A percentile compares a stretch with the other conserved stretches of the same genome.
Evolutionary conservation across 2,329 filamentous ascomycete genomes (phyloP).

Genomic region (Scedosporium minutisporum): DNA sequence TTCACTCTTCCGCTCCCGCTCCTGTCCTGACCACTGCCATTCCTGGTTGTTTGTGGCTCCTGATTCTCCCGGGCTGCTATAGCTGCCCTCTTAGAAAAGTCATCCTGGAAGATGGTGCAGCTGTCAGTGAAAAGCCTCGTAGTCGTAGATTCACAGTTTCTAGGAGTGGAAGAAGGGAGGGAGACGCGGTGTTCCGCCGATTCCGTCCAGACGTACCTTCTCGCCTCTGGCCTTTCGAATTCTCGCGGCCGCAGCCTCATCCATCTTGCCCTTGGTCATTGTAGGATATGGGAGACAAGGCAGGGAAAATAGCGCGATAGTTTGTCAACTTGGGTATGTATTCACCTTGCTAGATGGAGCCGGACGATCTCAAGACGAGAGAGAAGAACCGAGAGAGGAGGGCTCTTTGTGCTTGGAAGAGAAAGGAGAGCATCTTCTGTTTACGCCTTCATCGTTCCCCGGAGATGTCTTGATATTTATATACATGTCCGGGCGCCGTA

Average conservation of each 20-base stretch:
- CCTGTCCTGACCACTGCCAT: too few species aligned
- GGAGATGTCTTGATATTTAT: background rate
- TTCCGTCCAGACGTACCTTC: constrained; percentile 19
- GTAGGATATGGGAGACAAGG: constrained; percentile 2
- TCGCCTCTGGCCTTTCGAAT: constrained; percentile 31
- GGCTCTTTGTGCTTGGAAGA: background rate
- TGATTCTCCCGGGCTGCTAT: too few species aligned
- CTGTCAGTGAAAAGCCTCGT: too few species aligned
- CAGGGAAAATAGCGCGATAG: background rate
- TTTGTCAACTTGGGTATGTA: background rate
- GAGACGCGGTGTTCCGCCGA: background rate
- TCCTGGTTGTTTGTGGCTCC: too few species aligned
- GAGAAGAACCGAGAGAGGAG: background rate
- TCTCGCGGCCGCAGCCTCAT: constrained; percentile 28
- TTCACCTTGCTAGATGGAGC: too few species aligned
- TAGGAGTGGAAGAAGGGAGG: background rate
- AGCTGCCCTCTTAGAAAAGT: too few species aligned
- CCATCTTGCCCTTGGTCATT: constrained; percentile 26
- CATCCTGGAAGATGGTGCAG: too few species aligned
- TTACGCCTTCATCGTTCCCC: too few species aligned
- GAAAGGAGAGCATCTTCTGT: too few species aligned
- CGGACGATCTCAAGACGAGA: too few species aligned
- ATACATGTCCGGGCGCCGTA: background rate
- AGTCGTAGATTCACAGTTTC: background rate
- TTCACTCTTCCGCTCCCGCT: too few species aligned